A percentile compares a stretch with the other conserved stretches of the same genome.
phyloP scores from a whole-genome alignment of 768 basidiomycete species.

The Boletus subparvulus region DNA sequence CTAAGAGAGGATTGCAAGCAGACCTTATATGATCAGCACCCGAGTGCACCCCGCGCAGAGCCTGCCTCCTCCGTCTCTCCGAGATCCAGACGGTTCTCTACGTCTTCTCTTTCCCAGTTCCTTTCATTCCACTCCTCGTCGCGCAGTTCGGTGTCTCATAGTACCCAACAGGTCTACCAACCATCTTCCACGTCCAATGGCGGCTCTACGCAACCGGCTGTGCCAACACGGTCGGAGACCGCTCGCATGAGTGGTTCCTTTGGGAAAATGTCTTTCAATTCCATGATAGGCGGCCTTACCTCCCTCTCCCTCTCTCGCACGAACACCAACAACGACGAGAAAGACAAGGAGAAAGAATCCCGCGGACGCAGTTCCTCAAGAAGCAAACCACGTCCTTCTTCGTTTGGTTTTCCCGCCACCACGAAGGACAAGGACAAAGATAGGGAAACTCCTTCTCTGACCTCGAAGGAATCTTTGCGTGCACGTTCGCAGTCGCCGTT shows the following conservation, averaged over 20 bases:
- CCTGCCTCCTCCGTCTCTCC: conserved; percentile 7
- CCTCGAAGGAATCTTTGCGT: conserved; percentile 53
- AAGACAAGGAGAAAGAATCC: conserved; percentile 45
- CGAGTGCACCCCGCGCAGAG: conserved; percentile 1
- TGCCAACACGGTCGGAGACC: conserved; percentile 35
- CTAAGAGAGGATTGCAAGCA: conserved; percentile 15
- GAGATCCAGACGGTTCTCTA: conserved; percentile 24
- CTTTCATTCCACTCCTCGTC: conserved; percentile 24
- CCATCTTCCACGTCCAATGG: conserved; percentile 3
- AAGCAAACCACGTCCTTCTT: conserved; percentile 46
- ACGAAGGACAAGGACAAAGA: conserved; percentile 35
- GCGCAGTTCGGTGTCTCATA: conserved; percentile 17
- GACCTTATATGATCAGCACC: not conserved
- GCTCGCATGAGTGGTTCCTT: conserved; percentile 49
- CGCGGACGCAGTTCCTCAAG: conserved; percentile 54
- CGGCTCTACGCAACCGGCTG: conserved; percentile 5
- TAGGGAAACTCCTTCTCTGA: conserved; percentile 36
- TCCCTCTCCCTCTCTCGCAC: conserved; percentile 62
- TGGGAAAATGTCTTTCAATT: conserved; percentile 60
- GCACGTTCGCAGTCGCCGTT: conserved; percentile 84
- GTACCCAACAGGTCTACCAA: conserved; percentile 20
- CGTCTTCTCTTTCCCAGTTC: conserved; percentile 25
- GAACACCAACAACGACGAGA: conserved; percentile 39
- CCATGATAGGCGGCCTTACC: conserved; percentile 70
- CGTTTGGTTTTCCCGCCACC: conserved; percentile 41